Evolutionary conservation across 805 yeast genomes (phyloP), one percentile per base, ranked within the genome.

Genomic region (Nakazawaea pomicola): DNA sequence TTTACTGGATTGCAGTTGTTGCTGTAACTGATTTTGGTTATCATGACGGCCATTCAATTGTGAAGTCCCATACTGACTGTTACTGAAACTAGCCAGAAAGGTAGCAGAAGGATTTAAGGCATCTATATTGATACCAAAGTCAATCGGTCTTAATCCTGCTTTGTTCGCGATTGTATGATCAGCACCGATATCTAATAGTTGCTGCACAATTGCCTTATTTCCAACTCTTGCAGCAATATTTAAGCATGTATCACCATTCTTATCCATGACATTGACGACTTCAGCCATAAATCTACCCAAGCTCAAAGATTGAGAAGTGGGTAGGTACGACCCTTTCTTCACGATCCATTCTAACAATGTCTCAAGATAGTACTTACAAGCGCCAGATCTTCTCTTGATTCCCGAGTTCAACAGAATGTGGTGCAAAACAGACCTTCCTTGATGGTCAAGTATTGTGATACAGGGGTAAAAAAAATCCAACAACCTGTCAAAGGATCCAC

Each of bases 151-250:
- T 25, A 91, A 71, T 0, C 96, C 96, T 4, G 91, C 83, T 38
- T 85, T 83, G 57, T 93, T 93, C 4, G 87, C 76, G 36, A 87
- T 71, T 25, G 70, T 70, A 4, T 85, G 77, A 55, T 90, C 85
- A 1, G 97, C 97, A 28, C 97, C 96, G 42, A 86, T 83, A 47
- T 86, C 90, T 38, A 93, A 60, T 36, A 93, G 68, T 47, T 83
- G 86, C 47, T 84, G 87, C 8, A 84, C 90, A 42, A 93, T 74
- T 33, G 83, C 79, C 35, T 79, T 76, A 57, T 86, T 84, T 7
- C 95, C 95, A 19, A 93, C 76, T 51, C 95, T 75, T 0, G 97
- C 93, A 0, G 95, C 95, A 42, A 93, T 85, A 56, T 90, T 95
- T 46, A 93, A 68, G 36, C 96, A 90, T 0, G 99, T 93, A 57